Evolutionary conservation across 2,329 filamentous ascomycete species (phyloP).

Genomic region (Xylaria sp.): DNA sequence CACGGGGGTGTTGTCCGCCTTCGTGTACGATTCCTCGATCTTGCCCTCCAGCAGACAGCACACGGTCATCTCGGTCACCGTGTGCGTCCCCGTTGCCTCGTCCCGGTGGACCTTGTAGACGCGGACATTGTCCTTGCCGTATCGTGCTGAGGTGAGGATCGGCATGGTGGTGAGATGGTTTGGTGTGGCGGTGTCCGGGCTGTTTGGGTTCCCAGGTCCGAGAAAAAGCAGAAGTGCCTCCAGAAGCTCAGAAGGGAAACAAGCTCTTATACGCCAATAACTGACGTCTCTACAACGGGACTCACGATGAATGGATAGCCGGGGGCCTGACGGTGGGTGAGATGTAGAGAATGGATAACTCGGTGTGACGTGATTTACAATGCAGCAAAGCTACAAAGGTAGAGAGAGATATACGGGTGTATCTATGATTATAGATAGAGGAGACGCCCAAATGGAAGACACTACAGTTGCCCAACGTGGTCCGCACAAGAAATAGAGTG

Average conservation of each 20-base stretch:
- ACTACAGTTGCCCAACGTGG: slow-evolving; percentile 11
- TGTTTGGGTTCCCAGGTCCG: background rate
- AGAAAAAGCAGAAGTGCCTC: background rate
- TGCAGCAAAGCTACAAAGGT: background rate
- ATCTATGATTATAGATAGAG: background rate
- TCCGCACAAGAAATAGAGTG: background rate
- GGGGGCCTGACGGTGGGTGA: background rate
- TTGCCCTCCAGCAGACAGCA: slow-evolving; percentile 91
- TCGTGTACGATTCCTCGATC: slow-evolving; percentile 88
- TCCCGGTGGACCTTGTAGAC: slow-evolving; percentile 93
- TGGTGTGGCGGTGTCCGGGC: background rate
- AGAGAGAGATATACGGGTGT: no score
- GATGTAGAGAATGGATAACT: slow-evolving; percentile 15
- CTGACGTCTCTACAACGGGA: background rate
- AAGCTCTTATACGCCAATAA: slow-evolving; percentile 21
- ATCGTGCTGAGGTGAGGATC: slow-evolving; percentile 68
- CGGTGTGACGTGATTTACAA: slow-evolving; percentile 25
- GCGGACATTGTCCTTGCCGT: slow-evolving; percentile 97
- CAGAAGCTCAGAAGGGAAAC: background rate
- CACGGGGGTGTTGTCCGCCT: slow-evolving; percentile 91
- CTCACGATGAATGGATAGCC: slow-evolving; percentile 6
- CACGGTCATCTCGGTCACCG: slow-evolving; percentile 93
- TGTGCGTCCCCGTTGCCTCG: slow-evolving; percentile 76
- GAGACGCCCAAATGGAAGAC: background rate
- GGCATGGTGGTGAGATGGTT: slow-evolving; percentile 51